Conservation (phyloP, 2,329 filamentous ascomycete species). For the Periconia sp. region DNA sequence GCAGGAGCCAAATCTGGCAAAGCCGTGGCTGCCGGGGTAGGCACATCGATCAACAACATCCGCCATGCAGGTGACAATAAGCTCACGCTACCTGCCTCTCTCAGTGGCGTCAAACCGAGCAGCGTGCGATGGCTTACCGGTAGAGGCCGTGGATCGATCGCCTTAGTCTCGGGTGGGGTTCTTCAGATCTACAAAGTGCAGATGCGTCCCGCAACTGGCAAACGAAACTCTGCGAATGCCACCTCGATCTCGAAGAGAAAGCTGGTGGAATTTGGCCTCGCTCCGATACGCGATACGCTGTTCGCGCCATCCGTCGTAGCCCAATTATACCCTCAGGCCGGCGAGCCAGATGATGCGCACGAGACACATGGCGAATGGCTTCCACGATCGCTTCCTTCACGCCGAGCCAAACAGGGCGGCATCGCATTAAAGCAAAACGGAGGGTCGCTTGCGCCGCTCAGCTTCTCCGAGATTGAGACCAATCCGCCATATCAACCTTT, state of each 20-base stretch:
- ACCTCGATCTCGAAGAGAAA: slow-evolving; percentile 60
- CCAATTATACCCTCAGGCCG: slow-evolving; percentile 35
- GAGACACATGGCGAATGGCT: slow-evolving; percentile 44
- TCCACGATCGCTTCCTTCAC: slow-evolving; percentile 35
- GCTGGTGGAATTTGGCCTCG: slow-evolving; percentile 71
- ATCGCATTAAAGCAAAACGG: slow-evolving; percentile 12
- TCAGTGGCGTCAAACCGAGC: slow-evolving; percentile 60
- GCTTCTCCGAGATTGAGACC: slow-evolving; percentile 89
- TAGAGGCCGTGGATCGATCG: slow-evolving; percentile 67
- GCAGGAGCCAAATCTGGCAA: slow-evolving; percentile 69
- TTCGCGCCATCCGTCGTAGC: slow-evolving; percentile 39
- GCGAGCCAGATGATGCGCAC: slow-evolving; percentile 26
- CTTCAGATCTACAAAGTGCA: slow-evolving; percentile 69
- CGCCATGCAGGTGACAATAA: slow-evolving; percentile 79
- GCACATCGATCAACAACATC: slow-evolving; percentile 73
- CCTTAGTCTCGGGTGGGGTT: slow-evolving; percentile 68
- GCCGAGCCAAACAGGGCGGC: slow-evolving; percentile 19
- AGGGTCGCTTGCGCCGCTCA: slow-evolving; percentile 54
- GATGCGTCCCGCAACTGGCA: slow-evolving; percentile 52
- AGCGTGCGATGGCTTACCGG: slow-evolving; percentile 72
- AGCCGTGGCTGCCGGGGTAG: slow-evolving; percentile 75
- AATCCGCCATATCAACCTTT: slow-evolving; percentile 96
- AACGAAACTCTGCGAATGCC: slow-evolving; percentile 48
- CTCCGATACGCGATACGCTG: slow-evolving; percentile 64
- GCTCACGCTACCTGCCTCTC: slow-evolving; percentile 68